These are phyloP conservation scores for Saturnispora gosingensis DNA, from an alignment of 805 yeast species.

Conservation along the genomic window DNA sequence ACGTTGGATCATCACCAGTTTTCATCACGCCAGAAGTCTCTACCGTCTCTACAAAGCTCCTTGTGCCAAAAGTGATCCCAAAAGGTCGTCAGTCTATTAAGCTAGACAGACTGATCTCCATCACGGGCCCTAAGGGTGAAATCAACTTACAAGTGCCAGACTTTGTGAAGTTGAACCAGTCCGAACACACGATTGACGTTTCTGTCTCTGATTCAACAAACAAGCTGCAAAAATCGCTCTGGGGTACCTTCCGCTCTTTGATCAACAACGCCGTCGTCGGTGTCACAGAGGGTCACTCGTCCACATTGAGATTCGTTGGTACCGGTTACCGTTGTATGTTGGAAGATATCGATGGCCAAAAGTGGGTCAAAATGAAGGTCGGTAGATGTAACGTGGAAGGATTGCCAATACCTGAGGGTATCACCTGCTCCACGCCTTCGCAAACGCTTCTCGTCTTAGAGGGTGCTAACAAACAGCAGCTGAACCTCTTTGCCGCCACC, in stretches of 20 bases:
- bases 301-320: slow-evolving; percentile 84
- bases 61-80: slow-evolving; percentile 49
- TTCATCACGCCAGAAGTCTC: slow-evolving; percentile 54
- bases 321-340: slow-evolving; percentile 91
- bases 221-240: slow-evolving; percentile 72
- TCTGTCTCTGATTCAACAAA: slow-evolving; percentile 50
- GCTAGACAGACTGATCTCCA: slow-evolving; percentile 48
- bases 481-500: slow-evolving; percentile 79
- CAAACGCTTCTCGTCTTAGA: slow-evolving; percentile 81
- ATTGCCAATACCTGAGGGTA: slow-evolving; percentile 65
- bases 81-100: slow-evolving; percentile 55
- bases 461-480: slow-evolving; percentile 83
- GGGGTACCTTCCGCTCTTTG: slow-evolving; percentile 89
- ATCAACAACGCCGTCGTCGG: slow-evolving; percentile 75
- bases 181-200: slow-evolving; percentile 21
- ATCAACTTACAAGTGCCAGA: slow-evolving; percentile 60
- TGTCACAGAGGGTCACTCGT: slow-evolving; percentile 86
- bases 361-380: slow-evolving; percentile 66
- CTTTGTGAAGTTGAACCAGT: slow-evolving; percentile 40
- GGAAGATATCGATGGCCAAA: slow-evolving; percentile 42
- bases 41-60: slow-evolving; percentile 37
- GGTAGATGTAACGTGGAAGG: slow-evolving; percentile 82
- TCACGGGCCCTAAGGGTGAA: slow-evolving; percentile 73
- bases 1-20: slow-evolving; percentile 77
- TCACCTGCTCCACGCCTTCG: slow-evolving; percentile 66